A percentile compares a stretch with the other conserved stretches of the same genome.
Evolutionary conservation across 352 stramenopile genomes (phyloP).

Genomic region (Pythium utonaiense): DNA sequence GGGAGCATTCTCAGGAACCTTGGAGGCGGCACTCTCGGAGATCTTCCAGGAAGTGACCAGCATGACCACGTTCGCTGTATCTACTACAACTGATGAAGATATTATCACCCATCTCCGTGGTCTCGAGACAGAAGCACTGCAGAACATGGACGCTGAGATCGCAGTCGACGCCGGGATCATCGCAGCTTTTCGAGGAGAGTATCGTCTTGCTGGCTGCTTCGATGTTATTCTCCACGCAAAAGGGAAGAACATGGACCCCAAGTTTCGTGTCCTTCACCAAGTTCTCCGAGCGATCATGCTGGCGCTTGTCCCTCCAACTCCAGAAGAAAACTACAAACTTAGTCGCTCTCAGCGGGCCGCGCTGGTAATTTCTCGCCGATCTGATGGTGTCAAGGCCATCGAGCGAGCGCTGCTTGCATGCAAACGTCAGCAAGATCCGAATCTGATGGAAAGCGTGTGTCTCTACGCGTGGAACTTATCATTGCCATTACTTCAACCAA

Average conservation of each 20-base stretch:
- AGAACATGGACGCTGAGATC: conserved; percentile 51
- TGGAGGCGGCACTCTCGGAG: conserved; percentile 50
- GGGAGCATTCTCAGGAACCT: conserved; percentile 28
- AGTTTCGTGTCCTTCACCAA: conserved; percentile 51
- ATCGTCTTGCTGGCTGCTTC: conserved; percentile 35
- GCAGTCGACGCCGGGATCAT: conserved; percentile 56
- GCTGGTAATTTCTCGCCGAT: conserved; percentile 37
- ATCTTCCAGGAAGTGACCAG: conserved; percentile 60
- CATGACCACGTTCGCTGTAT: conserved; percentile 31
- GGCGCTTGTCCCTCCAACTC: conserved; percentile 15
- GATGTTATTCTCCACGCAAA: conserved; percentile 47
- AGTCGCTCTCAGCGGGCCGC: conserved; percentile 32
- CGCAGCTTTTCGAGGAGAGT: conserved; percentile 34
- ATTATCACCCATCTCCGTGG: conserved; percentile 32
- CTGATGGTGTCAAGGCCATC: conserved; percentile 74
- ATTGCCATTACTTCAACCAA: conserved; percentile 69
- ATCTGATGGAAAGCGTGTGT: conserved; percentile 79
- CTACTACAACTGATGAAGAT: conserved; percentile 33
- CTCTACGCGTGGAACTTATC: conserved; percentile 82
- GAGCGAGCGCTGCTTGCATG: conserved; percentile 75
- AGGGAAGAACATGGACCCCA: conserved; percentile 47
- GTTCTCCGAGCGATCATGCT: conserved; percentile 49
- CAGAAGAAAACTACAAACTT: conserved; percentile 23
- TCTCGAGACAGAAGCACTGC: conserved; percentile 25
- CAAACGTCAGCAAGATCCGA: conserved; percentile 69